Conservation (phyloP, 495 filamentous ascomycete species). For the Sporormia fimetaria region DNA sequence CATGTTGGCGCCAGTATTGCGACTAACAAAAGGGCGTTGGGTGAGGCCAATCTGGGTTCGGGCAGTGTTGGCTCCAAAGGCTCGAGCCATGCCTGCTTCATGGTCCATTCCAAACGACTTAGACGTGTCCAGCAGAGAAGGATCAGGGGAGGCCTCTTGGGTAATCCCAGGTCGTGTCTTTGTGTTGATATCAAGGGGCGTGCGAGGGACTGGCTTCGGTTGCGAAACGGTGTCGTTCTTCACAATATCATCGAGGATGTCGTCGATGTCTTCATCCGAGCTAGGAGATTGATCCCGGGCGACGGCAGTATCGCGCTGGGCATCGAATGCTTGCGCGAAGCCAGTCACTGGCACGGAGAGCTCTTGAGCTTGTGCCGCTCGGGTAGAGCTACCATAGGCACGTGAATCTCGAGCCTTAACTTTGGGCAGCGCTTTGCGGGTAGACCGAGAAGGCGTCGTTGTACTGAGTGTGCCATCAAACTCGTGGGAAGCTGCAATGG, state of each 20-base stretch:
- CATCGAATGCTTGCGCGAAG: constrained; percentile 16
- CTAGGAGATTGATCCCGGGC: constrained; percentile 4
- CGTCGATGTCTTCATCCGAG: neutral
- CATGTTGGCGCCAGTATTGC: too few species aligned
- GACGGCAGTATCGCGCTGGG: constrained; percentile 11
- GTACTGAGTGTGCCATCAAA: too few species aligned
- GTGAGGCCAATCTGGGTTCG: too few species aligned
- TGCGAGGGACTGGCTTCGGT: too few species aligned
- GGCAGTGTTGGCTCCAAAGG: too few species aligned
- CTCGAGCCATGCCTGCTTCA: constrained; percentile 13
- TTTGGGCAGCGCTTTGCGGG: constrained; percentile 12
- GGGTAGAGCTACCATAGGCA: constrained; percentile 16
- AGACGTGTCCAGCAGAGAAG: neutral
- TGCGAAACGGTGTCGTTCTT: too few species aligned
- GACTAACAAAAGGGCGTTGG: too few species aligned
- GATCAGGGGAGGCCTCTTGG: neutral
- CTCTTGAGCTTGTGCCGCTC: constrained; percentile 6
- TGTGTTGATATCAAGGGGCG: too few species aligned
- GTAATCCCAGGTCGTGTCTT: too few species aligned
- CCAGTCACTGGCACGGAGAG: constrained; percentile 8
- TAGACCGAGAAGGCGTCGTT: too few species aligned
- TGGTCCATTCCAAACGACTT: constrained; percentile 21
- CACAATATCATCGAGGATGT: neutral
- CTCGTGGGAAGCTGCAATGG: too few species aligned
- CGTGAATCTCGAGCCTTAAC: constrained; percentile 11